Percentiles rank a stretch among this genome's conserved stretches.
Conservation (phyloP, 176 grass and related monocot genomes). For the Chrysopogon serrulatus region DNA sequence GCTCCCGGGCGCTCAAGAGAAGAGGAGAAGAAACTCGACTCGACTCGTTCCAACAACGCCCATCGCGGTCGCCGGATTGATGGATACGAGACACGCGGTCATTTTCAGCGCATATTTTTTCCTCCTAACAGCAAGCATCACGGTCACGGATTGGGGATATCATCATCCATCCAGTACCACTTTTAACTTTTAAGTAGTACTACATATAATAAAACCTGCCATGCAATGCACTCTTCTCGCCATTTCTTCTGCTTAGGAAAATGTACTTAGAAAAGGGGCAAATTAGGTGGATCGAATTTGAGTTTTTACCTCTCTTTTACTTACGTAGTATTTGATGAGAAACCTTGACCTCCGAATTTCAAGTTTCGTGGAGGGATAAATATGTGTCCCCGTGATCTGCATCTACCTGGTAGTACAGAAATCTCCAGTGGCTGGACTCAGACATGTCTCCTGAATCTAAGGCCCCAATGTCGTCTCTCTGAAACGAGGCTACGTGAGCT, state of each 20-base stretch:
- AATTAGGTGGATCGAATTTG: background rate
- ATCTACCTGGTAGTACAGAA: conserved; percentile 14
- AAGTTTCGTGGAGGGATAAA: background rate
- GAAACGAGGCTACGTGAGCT: background rate
- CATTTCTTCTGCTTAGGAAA: too few species aligned
- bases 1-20: background rate
- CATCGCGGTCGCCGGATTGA: conserved; percentile 15
- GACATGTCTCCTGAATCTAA: conserved; percentile 33
- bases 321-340: too few species aligned
- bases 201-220: background rate
- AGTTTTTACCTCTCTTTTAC: too few species aligned
- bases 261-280: too few species aligned
- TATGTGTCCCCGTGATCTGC: background rate
- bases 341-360: background rate
- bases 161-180: background rate
- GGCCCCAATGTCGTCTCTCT: conserved; percentile 21
- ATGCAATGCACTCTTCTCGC: background rate
- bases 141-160: background rate
- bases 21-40: background rate
- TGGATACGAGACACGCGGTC: conserved; percentile 6
- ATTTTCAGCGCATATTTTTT: conserved; percentile 30
- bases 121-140: conserved; percentile 36
- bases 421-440: background rate
- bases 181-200: background rate
- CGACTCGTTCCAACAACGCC: too few species aligned